These are phyloP conservation scores for Solanum bulbocastanum DNA, from an alignment of 257 asterid species.

Conservation along the genomic window DNA sequence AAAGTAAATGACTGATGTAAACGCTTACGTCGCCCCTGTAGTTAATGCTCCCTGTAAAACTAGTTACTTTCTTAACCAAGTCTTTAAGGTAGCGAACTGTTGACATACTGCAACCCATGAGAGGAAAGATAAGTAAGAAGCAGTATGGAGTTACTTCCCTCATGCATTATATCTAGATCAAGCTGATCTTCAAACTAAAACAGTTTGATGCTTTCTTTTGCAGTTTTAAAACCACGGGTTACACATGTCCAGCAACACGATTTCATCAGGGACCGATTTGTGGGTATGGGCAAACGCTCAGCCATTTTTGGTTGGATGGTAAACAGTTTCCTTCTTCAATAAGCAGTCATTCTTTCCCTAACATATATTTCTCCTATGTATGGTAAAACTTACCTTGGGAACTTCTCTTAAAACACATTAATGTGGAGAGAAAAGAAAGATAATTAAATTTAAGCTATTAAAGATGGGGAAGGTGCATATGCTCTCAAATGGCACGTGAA, in stretches of 20 bases:
- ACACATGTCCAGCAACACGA: constrained; percentile 86
- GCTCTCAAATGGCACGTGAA: not conserved
- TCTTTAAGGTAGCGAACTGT: not conserved
- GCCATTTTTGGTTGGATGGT: constrained; percentile 70
- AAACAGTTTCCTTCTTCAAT: not conserved
- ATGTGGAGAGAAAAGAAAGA: not conserved
- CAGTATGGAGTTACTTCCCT: not conserved
- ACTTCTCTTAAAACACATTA: not conserved
- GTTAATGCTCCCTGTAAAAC: not conserved
- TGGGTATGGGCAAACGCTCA: constrained; percentile 58
- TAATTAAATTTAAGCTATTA: not conserved
- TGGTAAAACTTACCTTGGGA: not conserved
- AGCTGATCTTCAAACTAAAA: not conserved
- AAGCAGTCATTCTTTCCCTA: not conserved
- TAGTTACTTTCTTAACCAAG: not conserved
- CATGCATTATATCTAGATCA: not conserved
- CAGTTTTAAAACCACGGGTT: constrained; percentile 52
- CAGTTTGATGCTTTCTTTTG: not conserved
- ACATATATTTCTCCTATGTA: not conserved
- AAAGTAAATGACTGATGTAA: not conserved
- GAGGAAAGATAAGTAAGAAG: not conserved
- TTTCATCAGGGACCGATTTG: constrained; percentile 73
- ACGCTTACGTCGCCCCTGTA: not conserved
- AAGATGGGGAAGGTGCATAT: not conserved
- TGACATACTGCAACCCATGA: not conserved